Conservation (phyloP, 345 rosid species). For the Gossypioides kirkii region DNA sequence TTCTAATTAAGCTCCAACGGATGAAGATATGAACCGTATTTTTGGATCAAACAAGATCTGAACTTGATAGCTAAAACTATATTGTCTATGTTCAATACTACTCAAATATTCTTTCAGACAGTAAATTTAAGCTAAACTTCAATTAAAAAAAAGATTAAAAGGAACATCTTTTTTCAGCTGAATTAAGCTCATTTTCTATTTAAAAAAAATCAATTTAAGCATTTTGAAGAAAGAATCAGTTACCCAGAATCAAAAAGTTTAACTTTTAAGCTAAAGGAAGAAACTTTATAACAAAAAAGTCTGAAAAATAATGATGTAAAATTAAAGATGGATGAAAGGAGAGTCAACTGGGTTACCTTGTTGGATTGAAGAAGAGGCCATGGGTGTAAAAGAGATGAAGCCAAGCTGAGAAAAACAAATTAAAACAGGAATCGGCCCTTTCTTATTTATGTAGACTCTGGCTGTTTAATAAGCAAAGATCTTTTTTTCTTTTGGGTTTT, state of each 20-base stretch:
- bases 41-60: no score
- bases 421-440: no score
- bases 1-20: neutral
- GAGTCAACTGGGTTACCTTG: constrained; percentile 26
- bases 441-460: no score
- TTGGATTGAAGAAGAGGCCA: constrained; percentile 29
- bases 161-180: neutral
- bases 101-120: no score
- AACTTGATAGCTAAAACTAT: no score
- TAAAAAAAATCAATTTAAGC: neutral
- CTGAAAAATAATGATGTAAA: neutral
- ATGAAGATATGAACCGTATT: neutral
- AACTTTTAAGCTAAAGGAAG: neutral
- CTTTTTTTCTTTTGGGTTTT: no score
- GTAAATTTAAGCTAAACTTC: neutral
- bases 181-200: neutral
- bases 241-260: neutral
- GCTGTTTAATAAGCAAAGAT: no score
- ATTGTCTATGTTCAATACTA: no score
- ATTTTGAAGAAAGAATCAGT: neutral
- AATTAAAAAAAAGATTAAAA: neutral
- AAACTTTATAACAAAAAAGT: neutral
- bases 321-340: constrained; percentile 2
- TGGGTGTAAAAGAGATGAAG: neutral
- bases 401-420: neutral